A percentile compares a stretch with the other conserved stretches of the same genome.
Conservation (phyloP, 2,329 filamentous ascomycete species). For the Alternaria consortialis region DNA sequence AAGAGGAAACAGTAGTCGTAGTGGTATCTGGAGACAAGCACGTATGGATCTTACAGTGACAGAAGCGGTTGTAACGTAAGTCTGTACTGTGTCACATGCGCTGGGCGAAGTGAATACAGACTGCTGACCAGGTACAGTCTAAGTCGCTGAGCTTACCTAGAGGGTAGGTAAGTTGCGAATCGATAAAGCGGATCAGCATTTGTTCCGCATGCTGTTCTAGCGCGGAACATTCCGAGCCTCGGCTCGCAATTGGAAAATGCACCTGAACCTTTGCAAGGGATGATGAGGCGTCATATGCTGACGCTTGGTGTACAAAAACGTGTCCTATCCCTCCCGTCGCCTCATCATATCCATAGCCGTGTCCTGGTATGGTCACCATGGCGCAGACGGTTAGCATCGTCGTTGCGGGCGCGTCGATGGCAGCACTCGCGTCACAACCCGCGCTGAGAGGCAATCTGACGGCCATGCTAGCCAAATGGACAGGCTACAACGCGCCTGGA, state of each 20-base stretch:
- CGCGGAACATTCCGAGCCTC: constrained; percentile 13
- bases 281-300: not conserved
- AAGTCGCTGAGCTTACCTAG: not conserved
- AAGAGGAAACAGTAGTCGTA: not conserved
- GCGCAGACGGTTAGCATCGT: constrained; percentile 29
- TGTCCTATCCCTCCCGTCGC: not conserved
- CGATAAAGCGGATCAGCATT: not conserved
- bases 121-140: not conserved
- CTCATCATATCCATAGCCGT: not conserved
- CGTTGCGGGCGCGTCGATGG: constrained; percentile 31
- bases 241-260: constrained; percentile 6
- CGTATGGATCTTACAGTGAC: too few species aligned
- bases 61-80: not conserved
- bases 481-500: constrained; percentile 44
- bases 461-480: constrained; percentile 27
- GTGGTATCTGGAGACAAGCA: too few species aligned
- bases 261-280: not conserved
- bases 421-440: constrained; percentile 37
- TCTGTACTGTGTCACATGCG: not conserved
- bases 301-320: not conserved
- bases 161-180: not conserved
- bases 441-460: constrained; percentile 26
- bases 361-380: constrained; percentile 28
- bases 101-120: not conserved
- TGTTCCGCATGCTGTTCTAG: not conserved